Conservation (phyloP, 495 filamentous ascomycete genomes). For the Tuber magnatum region DNA sequence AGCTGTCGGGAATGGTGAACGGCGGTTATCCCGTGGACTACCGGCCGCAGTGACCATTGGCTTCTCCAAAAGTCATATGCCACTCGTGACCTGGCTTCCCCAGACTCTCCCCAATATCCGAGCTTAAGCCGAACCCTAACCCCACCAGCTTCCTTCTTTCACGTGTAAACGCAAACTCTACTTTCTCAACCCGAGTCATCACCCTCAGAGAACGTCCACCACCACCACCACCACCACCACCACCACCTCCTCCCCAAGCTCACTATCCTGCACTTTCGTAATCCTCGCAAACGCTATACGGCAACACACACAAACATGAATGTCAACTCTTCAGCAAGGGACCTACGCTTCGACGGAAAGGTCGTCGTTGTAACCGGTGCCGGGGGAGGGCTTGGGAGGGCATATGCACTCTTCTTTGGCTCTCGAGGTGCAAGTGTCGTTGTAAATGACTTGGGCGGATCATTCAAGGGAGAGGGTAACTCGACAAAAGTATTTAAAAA, state of each 20-base stretch:
- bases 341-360: conserved; percentile 90
- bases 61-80: not conserved
- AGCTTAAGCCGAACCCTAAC: conserved; percentile 22
- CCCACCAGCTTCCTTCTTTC: conserved; percentile 33
- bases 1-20: not conserved
- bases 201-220: conserved; percentile 34
- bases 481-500: conserved; percentile 60
- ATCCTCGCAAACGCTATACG: conserved; percentile 7
- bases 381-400: conserved; percentile 87
- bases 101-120: conserved; percentile 24
- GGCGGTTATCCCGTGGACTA: too few species aligned
- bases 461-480: conserved; percentile 88
- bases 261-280: not conserved
- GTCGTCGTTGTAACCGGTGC: conserved; percentile 95
- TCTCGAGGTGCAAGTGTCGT: conserved; percentile 91
- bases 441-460: conserved; percentile 92
- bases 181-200: conserved; percentile 12
- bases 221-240: conserved; percentile 11
- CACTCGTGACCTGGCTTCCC: conserved; percentile 13
- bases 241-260: conserved; percentile 7
- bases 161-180: conserved; percentile 43
- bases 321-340: conserved; percentile 21
- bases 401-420: conserved; percentile 86
- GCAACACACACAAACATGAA: conserved; percentile 20
- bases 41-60: conserved; percentile 7